A percentile compares a stretch with the other conserved stretches of the same genome.
Conservation (phyloP, 2,329 filamentous ascomycete species). For the Cordyceps militaris region DNA sequence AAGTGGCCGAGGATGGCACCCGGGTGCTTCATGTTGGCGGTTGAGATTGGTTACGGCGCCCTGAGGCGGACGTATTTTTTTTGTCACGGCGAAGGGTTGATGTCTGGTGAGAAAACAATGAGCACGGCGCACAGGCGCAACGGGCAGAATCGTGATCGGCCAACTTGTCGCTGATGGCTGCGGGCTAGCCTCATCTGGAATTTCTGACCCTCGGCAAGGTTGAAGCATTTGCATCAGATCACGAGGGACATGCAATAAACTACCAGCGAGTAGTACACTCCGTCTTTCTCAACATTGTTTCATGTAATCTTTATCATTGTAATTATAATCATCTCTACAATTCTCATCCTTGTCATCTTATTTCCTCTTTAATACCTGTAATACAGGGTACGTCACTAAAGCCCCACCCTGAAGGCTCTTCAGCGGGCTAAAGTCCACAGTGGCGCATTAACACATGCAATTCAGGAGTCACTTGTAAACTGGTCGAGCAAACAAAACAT, state of each 20-base stretch:
- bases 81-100: not conserved
- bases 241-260: too few species aligned
- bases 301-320: too few species aligned
- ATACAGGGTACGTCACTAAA: too few species aligned
- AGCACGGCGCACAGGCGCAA: not conserved
- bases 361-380: too few species aligned
- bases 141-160: not conserved
- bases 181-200: conserved; percentile 2
- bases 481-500: too few species aligned
- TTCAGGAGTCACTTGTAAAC: too few species aligned
- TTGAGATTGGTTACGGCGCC: not conserved
- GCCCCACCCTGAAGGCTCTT: not conserved
- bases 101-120: not conserved
- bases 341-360: too few species aligned
- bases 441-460: not conserved
- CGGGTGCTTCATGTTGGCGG: conserved; percentile 3
- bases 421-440: not conserved
- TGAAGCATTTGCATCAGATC: not conserved
- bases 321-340: too few species aligned
- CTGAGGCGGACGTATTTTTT: not conserved
- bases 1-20: conserved; percentile 6
- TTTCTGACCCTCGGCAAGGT: not conserved
- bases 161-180: not conserved
- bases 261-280: too few species aligned
- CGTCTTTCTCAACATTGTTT: too few species aligned